A percentile compares a stretch with the other conserved stretches of the same genome.
phyloP scores from a whole-genome alignment of 1,139 yeast species.

The Saccharomycopsis hybrid region DNA sequence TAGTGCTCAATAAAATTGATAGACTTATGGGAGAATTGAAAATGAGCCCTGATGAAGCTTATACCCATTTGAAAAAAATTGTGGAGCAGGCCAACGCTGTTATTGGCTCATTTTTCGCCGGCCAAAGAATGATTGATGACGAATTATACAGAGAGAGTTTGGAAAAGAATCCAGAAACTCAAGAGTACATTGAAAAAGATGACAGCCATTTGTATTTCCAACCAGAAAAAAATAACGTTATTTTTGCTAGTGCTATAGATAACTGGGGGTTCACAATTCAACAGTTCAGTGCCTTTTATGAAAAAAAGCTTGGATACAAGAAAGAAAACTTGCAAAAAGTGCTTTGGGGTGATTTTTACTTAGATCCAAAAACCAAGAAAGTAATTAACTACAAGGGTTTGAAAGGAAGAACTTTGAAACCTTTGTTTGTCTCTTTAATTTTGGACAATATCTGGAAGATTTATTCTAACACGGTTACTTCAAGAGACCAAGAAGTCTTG shows the following conservation, averaged over 20 bases:
- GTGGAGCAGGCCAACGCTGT: conserved; percentile 95
- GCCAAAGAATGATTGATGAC: conserved; percentile 91
- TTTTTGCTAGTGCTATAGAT: conserved; percentile 90
- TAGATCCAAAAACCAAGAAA: conserved; percentile 86
- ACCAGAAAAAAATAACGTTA: conserved; percentile 86
- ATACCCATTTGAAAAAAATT: conserved; percentile 65
- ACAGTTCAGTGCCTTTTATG: conserved; percentile 84
- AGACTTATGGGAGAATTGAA: conserved; percentile 77
- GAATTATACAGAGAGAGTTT: conserved; percentile 68
- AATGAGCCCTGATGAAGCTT: conserved; percentile 80
- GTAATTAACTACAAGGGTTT: conserved; percentile 55
- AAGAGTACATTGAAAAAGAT: conserved; percentile 65
- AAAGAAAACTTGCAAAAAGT: conserved; percentile 74
- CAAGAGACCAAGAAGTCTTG: conserved; percentile 64
- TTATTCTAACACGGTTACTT: conserved; percentile 59
- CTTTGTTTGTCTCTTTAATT: conserved; percentile 80
- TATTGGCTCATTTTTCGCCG: conserved; percentile 87
- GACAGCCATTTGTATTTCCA: conserved; percentile 84
- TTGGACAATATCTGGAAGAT: conserved; percentile 91
- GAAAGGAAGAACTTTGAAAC: conserved; percentile 51
- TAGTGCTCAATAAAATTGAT: conserved; percentile 92
- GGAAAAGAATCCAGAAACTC: conserved; percentile 33
- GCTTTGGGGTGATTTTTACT: conserved; percentile 92
- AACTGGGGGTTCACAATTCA: conserved; percentile 97
- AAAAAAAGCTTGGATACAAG: conserved; percentile 78